phyloP scores from a whole-genome alignment of 306 rosid genomes.

The Vachellia collinsii region DNA sequence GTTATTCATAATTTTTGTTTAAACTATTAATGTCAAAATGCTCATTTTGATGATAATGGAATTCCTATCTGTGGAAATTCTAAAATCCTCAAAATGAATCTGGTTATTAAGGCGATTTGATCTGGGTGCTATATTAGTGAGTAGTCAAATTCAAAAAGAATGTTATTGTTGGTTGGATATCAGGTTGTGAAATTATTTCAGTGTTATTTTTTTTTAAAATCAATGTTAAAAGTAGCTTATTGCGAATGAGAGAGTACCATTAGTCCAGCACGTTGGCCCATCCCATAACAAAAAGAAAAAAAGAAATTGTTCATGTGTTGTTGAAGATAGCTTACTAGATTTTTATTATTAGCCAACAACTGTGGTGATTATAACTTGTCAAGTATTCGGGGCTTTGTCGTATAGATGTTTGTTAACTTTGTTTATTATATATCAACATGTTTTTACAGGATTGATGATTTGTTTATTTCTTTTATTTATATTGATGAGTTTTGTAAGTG shows the following conservation, averaged over 20 bases:
- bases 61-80: background rate
- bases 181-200: background rate
- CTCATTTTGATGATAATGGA: background rate
- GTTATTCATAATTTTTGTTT: background rate
- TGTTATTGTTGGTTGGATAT: background rate
- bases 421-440: background rate
- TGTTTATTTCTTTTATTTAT: background rate
- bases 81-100: background rate
- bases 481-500: background rate
- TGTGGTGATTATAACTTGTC: background rate
- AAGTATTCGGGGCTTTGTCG: background rate
- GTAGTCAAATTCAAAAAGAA: background rate
- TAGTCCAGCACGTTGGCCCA: background rate
- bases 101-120: background rate
- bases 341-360: background rate
- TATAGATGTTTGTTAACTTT: background rate
- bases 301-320: background rate
- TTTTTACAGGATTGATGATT: background rate
- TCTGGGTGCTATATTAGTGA: background rate
- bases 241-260: background rate
- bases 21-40: background rate
- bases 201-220: slow-evolving; percentile 1
- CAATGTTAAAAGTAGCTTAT: background rate
- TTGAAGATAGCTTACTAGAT: background rate
- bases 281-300: background rate